Percentiles rank a stretch among this genome's conserved stretches.
Evolutionary conservation across 768 basidiomycete genomes (phyloP).

Genomic region (Pleurotus pulmonarius): DNA sequence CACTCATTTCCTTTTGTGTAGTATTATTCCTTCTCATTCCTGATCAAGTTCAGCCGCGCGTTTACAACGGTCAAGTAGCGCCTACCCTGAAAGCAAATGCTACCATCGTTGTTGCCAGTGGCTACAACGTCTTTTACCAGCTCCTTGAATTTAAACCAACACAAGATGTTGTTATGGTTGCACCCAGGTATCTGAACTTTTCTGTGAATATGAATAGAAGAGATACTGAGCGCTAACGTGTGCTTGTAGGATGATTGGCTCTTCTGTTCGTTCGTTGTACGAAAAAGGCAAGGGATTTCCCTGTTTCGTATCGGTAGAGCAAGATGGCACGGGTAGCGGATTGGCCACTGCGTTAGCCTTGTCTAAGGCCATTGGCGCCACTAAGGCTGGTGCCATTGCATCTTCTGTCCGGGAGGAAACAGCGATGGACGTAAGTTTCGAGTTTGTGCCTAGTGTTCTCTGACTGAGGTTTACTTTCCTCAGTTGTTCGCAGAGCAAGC

Average conservation of each 20-base stretch:
- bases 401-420: conserved; percentile 63
- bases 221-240: neutral
- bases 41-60: conserved; percentile 58
- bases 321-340: conserved; percentile 51
- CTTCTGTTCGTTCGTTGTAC: conserved; percentile 59
- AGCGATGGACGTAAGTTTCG: conserved; percentile 44
- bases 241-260: conserved; percentile 55
- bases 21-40: conserved; percentile 62
- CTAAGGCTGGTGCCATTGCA: conserved; percentile 59
- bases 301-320: conserved; percentile 63
- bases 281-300: conserved; percentile 59
- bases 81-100: conserved; percentile 45
- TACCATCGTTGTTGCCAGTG: conserved; percentile 57
- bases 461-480: neutral
- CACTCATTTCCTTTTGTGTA: conserved; percentile 13
- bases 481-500: conserved; percentile 42
- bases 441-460: neutral
- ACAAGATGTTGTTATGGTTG: conserved; percentile 66
- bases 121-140: conserved; percentile 64
- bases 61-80: conserved; percentile 55
- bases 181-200: conserved; percentile 41
- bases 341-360: conserved; percentile 46
- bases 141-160: conserved; percentile 47
- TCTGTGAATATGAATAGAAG: neutral
- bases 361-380: conserved; percentile 56